Percentiles rank a stretch among this genome's conserved stretches.
Conservation (phyloP, 2,329 filamentous ascomycete species). For the Colletotrichum gloeosporioides region DNA sequence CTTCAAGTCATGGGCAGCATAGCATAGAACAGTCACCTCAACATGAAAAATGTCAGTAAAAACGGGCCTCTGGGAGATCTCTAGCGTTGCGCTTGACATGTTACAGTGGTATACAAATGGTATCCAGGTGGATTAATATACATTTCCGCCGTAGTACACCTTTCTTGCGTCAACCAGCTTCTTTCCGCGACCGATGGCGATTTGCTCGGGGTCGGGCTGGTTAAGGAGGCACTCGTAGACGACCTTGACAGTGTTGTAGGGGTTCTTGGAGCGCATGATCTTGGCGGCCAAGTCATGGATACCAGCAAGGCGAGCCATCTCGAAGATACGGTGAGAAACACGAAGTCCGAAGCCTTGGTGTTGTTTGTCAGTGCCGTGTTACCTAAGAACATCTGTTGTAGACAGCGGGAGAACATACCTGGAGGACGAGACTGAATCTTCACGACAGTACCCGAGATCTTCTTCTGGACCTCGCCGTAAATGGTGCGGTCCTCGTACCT, state of each 20-base stretch:
- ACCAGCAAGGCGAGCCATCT: conserved; percentile 87
- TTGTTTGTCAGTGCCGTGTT: neutral
- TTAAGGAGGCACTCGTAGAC: conserved; percentile 80
- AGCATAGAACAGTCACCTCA: neutral
- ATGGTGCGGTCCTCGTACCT: conserved; percentile 94
- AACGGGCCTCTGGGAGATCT: neutral
- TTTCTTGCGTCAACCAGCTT: conserved; percentile 96
- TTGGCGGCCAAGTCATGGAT: conserved; percentile 86
- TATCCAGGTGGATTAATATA: conserved; percentile 51
- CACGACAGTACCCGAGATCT: conserved; percentile 88
- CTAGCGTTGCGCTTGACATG: conserved; percentile 17
- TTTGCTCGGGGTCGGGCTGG: conserved; percentile 87
- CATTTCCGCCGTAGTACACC: conserved; percentile 90
- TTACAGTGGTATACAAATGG: conserved; percentile 15
- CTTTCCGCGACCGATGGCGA: conserved; percentile 87
- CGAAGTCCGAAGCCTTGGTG: conserved; percentile 89
- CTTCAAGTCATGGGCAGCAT: neutral
- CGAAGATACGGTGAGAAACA: conserved; percentile 89
- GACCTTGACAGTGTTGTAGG: conserved; percentile 98
- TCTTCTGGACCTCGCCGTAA: conserved; percentile 81
- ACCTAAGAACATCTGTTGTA: neutral
- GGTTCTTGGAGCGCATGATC: conserved; percentile 87
- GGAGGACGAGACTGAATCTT: conserved; percentile 83
- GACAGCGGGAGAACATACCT: conserved; percentile 64
- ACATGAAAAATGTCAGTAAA: neutral